Evolutionary conservation across 805 yeast genomes (phyloP), one percentile per base, ranked within the genome.

Genomic region (Saccharomyces paradoxus): DNA sequence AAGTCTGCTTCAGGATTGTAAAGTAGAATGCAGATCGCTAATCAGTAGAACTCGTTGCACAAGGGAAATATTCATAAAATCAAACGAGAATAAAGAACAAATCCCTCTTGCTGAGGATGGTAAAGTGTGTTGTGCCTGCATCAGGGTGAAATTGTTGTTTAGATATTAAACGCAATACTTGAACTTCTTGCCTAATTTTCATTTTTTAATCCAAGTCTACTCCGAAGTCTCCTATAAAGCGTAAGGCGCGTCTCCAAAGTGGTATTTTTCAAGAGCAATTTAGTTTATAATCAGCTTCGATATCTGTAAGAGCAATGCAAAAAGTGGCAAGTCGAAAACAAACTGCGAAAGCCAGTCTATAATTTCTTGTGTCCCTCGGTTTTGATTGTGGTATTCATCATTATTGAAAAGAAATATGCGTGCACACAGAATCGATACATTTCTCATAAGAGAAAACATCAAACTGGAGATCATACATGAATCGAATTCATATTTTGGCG

Each of bases 401-500:
- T 30, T 27, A 27, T 22, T 12, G n/a, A 28, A 13, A 14, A 8
- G 17, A 22, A 31, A 10, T 28, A 68, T 69, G 72, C 71, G 63
- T 55, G 55, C 60, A 30, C 71, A 66, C 46, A 60, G 67, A 50
- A 62, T 63, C 24, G 71, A 69, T 52, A 57, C 66, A 1, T 63
- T 61, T 41, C 55, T 67, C n/a, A 56, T 68, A 9, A 55, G 65
- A 9, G 69, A 63, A 49, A 73, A 75, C 56, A 67, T 75, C n/a
- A 61, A 72, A 26, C 62, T 75, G 13, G 77, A 74, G 57, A 70
- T 74, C 4, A 70, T 72, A 6, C 73, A 73, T 58, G 77, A 74
- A 50, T 63, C 69, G 21, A 72, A 65, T 53, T 79, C 80, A 1
- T 67, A 64, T 13, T 74, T 69, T 56, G 76, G 77, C 0, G 75